These are phyloP conservation scores for Jamesozyma gamospora DNA, from an alignment of 805 yeast species.

Conservation along the genomic window DNA sequence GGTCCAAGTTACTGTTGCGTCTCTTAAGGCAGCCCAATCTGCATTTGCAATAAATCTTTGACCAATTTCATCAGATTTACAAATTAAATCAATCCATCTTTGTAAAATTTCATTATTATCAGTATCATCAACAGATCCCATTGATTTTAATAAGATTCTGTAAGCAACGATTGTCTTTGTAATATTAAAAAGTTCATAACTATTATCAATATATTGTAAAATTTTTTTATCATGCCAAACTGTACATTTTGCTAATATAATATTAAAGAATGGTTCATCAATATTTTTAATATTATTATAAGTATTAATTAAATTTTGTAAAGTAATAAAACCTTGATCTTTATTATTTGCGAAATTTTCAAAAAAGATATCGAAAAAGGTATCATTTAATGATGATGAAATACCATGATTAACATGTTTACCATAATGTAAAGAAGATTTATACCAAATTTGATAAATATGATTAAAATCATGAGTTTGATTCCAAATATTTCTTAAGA, in stretches of 20 bases:
- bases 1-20: conserved; percentile 47
- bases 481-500: conserved; percentile 50
- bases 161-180: conserved; percentile 58
- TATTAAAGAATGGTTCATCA: conserved; percentile 78
- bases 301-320: conserved; percentile 45
- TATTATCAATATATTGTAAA: conserved; percentile 51
- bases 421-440: conserved; percentile 50
- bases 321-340: conserved; percentile 44
- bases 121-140: conserved; percentile 50
- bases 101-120: conserved; percentile 43
- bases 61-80: conserved; percentile 42
- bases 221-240: conserved; percentile 61
- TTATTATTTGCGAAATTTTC: conserved; percentile 39
- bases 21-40: conserved; percentile 77
- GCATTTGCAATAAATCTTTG: conserved; percentile 65
- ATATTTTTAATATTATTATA: conserved; percentile 49
- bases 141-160: conserved; percentile 62
- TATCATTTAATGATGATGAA: conserved; percentile 60
- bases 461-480: conserved; percentile 47
- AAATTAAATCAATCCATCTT: conserved; percentile 45
- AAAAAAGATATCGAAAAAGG: conserved; percentile 61
- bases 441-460: conserved; percentile 53
- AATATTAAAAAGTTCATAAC: conserved; percentile 48
- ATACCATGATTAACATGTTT: conserved; percentile 54
- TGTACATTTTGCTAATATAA: conserved; percentile 54